A percentile compares a stretch with the other conserved stretches of the same genome.
phyloP scores from a whole-genome alignment of 192 early-diverging fungal species.

The Mortierella antarctica region DNA sequence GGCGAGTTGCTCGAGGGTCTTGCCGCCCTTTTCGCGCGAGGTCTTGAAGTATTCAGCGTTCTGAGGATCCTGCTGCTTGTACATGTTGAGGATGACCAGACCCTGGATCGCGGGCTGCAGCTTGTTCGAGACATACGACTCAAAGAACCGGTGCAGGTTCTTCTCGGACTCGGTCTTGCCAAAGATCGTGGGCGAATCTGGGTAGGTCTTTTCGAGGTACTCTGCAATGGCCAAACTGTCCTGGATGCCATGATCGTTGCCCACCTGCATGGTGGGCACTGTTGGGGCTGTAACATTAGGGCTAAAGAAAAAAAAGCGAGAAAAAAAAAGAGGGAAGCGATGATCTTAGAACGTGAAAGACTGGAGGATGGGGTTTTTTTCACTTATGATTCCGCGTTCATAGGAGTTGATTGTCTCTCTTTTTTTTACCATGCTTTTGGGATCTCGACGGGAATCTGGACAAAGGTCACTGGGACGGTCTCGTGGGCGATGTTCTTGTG shows the following conservation, averaged over 20 bases:
- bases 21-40: constrained; percentile 41
- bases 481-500: constrained; percentile 22
- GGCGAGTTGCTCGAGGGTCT: constrained; percentile 21
- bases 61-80: constrained; percentile 4
- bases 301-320: neutral
- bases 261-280: constrained; percentile 37
- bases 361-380: neutral
- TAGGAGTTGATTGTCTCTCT: neutral
- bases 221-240: constrained; percentile 66
- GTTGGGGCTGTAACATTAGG: constrained; percentile 38
- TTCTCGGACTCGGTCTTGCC: constrained; percentile 18
- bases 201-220: constrained; percentile 64
- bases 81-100: constrained; percentile 25
- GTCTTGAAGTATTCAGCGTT: constrained; percentile 33
- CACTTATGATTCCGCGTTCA: no score
- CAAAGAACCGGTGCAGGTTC: constrained; percentile 50
- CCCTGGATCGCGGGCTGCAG: constrained; percentile 32
- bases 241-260: constrained; percentile 34
- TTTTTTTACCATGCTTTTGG: constrained; percentile 23
- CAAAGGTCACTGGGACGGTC: constrained; percentile 23
- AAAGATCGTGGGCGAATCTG: constrained; percentile 55
- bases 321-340: neutral
- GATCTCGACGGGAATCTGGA: constrained; percentile 11
- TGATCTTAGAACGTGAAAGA: neutral
- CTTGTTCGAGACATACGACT: constrained; percentile 33